phyloP scores from a whole-genome alignment of 176 grass and related monocot genomes.

The Juncus inflexus region DNA sequence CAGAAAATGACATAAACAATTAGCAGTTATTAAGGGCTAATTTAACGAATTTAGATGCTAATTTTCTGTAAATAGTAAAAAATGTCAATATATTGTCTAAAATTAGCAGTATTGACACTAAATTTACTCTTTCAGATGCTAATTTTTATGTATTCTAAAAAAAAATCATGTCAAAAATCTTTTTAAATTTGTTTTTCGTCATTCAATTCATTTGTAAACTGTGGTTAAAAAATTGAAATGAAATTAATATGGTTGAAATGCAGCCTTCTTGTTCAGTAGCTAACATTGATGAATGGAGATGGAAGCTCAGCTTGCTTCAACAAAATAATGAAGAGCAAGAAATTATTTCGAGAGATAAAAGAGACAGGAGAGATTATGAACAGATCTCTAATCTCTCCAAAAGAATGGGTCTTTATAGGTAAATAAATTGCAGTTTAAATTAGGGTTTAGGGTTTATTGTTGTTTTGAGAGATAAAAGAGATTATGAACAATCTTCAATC shows the following conservation, averaged over 20 bases:
- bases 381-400: conserved; percentile 80
- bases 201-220: too few relatives aligned
- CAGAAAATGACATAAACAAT: too few relatives aligned
- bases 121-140: not conserved
- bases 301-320: conserved; percentile 90
- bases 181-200: too few relatives aligned
- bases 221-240: not conserved
- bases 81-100: too few relatives aligned
- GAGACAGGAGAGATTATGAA: conserved; percentile 80
- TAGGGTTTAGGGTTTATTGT: not conserved
- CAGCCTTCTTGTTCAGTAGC: conserved; percentile 84
- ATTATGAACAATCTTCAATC: conserved; percentile 84
- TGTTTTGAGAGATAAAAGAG: conserved; percentile 80
- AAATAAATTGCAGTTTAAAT: not conserved
- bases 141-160: not conserved
- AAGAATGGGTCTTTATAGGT: conserved; percentile 90
- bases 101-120: too few relatives aligned
- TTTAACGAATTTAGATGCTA: too few relatives aligned
- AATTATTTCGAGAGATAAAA: conserved; percentile 85
- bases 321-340: conserved; percentile 75
- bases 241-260: not conserved
- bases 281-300: conserved; percentile 98
- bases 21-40: too few relatives aligned
- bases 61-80: too few relatives aligned
- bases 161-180: not conserved